A percentile compares a stretch with the other conserved stretches of the same genome.
These are phyloP conservation scores for Paradendryphiella salina DNA, from an alignment of 2,329 filamentous ascomycete species.

Conservation along the genomic window DNA sequence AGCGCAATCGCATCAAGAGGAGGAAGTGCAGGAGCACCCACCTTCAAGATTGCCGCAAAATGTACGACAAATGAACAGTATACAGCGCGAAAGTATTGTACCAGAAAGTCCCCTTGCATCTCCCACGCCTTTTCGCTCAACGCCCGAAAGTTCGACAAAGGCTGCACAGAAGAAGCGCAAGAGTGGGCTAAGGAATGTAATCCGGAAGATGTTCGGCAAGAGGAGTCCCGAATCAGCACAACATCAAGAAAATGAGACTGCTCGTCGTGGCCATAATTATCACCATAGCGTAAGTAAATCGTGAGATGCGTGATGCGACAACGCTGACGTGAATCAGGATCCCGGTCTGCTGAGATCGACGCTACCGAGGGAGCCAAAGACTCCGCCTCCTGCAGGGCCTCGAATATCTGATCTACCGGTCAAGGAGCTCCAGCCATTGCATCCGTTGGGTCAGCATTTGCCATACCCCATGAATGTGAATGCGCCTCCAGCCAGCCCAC, in stretches of 20 bases:
- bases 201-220: conserved; percentile 47
- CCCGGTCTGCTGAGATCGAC: conserved; percentile 34
- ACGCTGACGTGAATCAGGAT: conserved; percentile 29
- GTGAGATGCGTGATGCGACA: neutral
- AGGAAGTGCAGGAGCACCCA: conserved; percentile 8
- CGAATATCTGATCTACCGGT: conserved; percentile 45
- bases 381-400: conserved; percentile 15
- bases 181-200: conserved; percentile 43
- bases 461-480: conserved; percentile 50
- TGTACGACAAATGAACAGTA: conserved; percentile 30
- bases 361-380: conserved; percentile 23
- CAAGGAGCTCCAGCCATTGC: conserved; percentile 38
- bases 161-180: conserved; percentile 40
- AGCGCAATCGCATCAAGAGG: conserved; percentile 10
- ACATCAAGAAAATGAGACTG: conserved; percentile 25
- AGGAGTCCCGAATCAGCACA: conserved; percentile 34
- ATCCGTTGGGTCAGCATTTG: conserved; percentile 43
- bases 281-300: conserved; percentile 40
- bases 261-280: conserved; percentile 37
- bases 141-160: conserved; percentile 35
- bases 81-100: conserved; percentile 31
- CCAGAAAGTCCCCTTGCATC: conserved; percentile 29
- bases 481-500: conserved; percentile 43
- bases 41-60: conserved; percentile 24
- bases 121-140: conserved; percentile 37